A percentile compares a stretch with the other conserved stretches of the same genome.
These are phyloP conservation scores for Xanthoceras sorbifolium DNA, from an alignment of 345 rosid species.

Conservation along the genomic window DNA sequence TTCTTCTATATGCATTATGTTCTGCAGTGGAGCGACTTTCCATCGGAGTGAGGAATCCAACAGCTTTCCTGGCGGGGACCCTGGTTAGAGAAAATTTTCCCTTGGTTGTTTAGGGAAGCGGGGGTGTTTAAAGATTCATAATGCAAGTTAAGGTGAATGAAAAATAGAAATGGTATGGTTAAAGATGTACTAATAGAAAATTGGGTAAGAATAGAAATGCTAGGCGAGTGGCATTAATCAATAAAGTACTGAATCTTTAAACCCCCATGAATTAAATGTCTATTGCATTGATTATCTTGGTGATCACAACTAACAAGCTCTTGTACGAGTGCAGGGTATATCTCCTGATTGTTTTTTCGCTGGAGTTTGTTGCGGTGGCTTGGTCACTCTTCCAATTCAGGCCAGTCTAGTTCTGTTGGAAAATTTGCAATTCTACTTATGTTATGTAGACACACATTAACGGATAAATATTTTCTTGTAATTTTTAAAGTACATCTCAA, in stretches of 20 bases:
- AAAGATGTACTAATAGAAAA: not conserved
- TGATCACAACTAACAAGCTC: not conserved
- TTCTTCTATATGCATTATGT: conserved; percentile 17
- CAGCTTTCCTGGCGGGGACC: conserved; percentile 80
- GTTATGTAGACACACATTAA: not conserved
- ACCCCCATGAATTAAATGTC: too few relatives aligned
- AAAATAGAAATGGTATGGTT: not conserved
- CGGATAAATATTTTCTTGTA: not conserved
- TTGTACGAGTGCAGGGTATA: conserved; percentile 56
- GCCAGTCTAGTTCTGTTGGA: conserved; percentile 33
- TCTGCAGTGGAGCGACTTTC: conserved; percentile 87
- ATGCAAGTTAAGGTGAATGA: not conserved
- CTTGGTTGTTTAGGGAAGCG: not conserved
- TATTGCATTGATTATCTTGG: not conserved
- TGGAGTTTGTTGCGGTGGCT: conserved; percentile 92
- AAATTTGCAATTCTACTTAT: not conserved
- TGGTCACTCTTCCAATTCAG: conserved; percentile 88
- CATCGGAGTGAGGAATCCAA: conserved; percentile 83
- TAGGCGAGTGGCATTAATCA: not conserved
- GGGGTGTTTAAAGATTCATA: too few relatives aligned
- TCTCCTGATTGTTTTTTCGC: conserved; percentile 85
- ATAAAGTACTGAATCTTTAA: too few relatives aligned
- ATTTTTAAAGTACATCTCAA: not conserved
- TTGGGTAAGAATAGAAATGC: not conserved
- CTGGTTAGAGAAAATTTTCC: conserved; percentile 48